These are phyloP conservation scores for Penicillium sp. DNA, from an alignment of 2,329 filamentous ascomycete species.

Conservation along the genomic window DNA sequence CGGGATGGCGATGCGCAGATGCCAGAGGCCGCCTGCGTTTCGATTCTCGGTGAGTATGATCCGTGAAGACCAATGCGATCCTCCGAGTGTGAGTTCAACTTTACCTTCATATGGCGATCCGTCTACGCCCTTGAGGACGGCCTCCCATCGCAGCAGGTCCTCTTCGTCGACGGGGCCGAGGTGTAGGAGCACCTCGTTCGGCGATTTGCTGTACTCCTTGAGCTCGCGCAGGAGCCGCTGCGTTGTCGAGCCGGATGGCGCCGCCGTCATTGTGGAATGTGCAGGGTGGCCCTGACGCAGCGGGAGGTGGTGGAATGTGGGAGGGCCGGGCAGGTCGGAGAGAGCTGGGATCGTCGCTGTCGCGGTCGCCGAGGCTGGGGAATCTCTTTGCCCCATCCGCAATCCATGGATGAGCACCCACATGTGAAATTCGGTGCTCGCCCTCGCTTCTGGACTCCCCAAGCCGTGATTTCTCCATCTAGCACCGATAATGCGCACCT, in stretches of 20 bases:
- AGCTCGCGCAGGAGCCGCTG: conserved; percentile 62
- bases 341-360: conserved; percentile 7
- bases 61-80: too few relatives aligned
- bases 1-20: conserved; percentile 73
- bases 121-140: conserved; percentile 58
- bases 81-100: not conserved
- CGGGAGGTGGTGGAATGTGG: conserved; percentile 8
- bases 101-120: conserved; percentile 61
- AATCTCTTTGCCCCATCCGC: conserved; percentile 11
- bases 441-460: not conserved
- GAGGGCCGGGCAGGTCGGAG: not conserved
- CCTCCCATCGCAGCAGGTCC: conserved; percentile 59
- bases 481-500: conserved; percentile 61
- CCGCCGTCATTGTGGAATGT: conserved; percentile 26
- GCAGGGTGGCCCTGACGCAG: conserved; percentile 1
- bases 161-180: conserved; percentile 57
- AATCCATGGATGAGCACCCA: not conserved
- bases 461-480: too few relatives aligned
- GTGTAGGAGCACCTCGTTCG: conserved; percentile 56
- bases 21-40: conserved; percentile 72
- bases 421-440: conserved; percentile 2
- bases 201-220: conserved; percentile 55
- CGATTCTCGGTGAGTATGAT: too few relatives aligned
- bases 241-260: conserved; percentile 40
- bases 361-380: conserved; percentile 24